Base-by-base conservation (phyloP, 1,284 basidiomycete species). In the Ceratobasidium sp. region DNA sequence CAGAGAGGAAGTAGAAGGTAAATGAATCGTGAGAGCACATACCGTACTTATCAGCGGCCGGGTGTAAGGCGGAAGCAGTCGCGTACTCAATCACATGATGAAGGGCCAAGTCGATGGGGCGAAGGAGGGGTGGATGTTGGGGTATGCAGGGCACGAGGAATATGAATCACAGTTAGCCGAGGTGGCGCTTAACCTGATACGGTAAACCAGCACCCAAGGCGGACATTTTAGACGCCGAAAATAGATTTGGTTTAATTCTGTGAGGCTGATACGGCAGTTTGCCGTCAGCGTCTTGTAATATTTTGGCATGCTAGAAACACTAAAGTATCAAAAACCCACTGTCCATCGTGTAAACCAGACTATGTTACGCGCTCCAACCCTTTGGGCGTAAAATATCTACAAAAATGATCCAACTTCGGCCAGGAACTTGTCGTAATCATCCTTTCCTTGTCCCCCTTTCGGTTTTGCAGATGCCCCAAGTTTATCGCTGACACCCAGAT, bases 341-440 rank as follows among this genome's bases (percentile, higher is more conserved):
- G 11, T 11, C 6, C 35, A 38, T 11, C 35, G 11, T 11, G 35
- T 11, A 38, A 38, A 11, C 35, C 11, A 11, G 35, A 11, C 35
- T 11, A n/a, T n/a, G n/a, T n/a, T n/a, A n/a, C n/a, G n/a, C 35
- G 11, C 35, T 38, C 11, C 35, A 38, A 38, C 35, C 35, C 11
- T 38, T 38, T 38, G 6, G 11, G 35, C n/a, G 35, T 11, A 38
- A 38, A 38, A 38, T 38, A 38, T 44, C 50, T 62, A 74, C 44
- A 75, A 62, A 46, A 92, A 84, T 79, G 90, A 90, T 32, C 85
- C 85, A 86, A 93, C 88, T 76, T 91, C 91, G 73, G 89, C 89
- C 49, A 91, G 81, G 80, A 92, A 93, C 76, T 88, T 91, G 63
- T 87, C 87, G 78, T 93, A 93, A 77, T 92, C 91, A 75, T 89